Percentiles rank a stretch among this genome's conserved stretches.
These are phyloP conservation scores for Hanseniaspora pseudoguilliermondii DNA, from an alignment of 805 yeast species.

Conservation along the genomic window DNA sequence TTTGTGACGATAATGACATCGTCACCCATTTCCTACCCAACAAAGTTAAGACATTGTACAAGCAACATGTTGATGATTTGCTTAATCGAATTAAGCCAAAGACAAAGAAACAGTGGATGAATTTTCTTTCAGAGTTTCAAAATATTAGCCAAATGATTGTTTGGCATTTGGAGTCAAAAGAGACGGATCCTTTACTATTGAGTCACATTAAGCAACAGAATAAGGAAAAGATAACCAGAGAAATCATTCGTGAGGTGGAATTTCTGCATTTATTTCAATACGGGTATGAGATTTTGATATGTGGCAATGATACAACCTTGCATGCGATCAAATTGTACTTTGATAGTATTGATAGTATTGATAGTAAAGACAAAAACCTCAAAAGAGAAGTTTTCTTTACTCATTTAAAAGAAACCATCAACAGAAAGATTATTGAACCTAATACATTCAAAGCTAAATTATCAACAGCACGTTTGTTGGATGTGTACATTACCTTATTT, in stretches of 20 bases:
- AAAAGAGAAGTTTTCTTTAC: background rate
- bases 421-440: background rate
- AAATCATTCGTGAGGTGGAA: background rate
- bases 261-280: background rate
- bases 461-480: background rate
- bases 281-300: background rate
- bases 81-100: background rate
- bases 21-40: background rate
- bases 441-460: background rate
- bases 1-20: background rate
- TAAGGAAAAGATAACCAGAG: background rate
- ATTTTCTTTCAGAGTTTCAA: background rate
- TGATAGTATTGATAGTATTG: background rate
- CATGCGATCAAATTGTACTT: background rate
- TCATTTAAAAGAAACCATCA: background rate
- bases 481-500: background rate
- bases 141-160: background rate
- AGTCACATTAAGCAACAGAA: background rate
- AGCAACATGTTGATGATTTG: background rate
- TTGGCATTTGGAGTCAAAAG: background rate
- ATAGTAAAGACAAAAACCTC: background rate
- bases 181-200: background rate
- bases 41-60: background rate
- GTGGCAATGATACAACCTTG: background rate
- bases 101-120: background rate